Base-by-base conservation (phyloP, 345 rosid species). In the Aquilaria yunnanensis region DNA sequence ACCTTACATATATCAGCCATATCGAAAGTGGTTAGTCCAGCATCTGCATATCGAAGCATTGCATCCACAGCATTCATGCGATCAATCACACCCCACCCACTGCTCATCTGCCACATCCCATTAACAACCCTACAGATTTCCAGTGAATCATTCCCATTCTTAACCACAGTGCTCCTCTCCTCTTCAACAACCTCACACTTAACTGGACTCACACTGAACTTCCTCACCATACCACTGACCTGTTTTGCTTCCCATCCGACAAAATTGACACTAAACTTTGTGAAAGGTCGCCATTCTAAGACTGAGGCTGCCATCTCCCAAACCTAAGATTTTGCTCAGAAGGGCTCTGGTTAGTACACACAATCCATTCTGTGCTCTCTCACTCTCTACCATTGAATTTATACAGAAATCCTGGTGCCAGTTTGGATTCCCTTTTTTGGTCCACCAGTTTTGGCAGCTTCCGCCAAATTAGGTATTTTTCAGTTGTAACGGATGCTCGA, bases 31-130 rank as follows among this genome's bases (percentile, higher is more conserved):
- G 70, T 47, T 1, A 86, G 74, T 54, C 83, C 81, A 43, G 8
- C 71, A 74, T 81, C 86, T 63, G 84, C 85, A 78, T 80, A 78
- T 71, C 14, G 67, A 62, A 83, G 74, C 87, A 81, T 86, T 51
- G 82, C 82, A 73, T 80, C 75, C 31, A 80, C 79, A 16, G 82
- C 82, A 54, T 65, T 67, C 14, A 69, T 69, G 43, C 57, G 59
- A 54, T 83, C 78, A 70, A 81, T 80, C 65, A 57, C 73, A 53
- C 89, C 85, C 84, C 89, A 81, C 1, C 85, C 87, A 61, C 89
- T 82, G 64, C 85, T 79, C 30, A 80, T 72, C 77, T 83, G 86
- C 87, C 89, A 83, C 85, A 79, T 83, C 60, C 89, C 89, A 67
- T 83, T 86, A 52, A 86, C 83, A 66, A 86, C 77, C 73, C 78